Conservation (phyloP, 2,329 filamentous ascomycete genomes). For the Berkeleyomyces basicola region DNA sequence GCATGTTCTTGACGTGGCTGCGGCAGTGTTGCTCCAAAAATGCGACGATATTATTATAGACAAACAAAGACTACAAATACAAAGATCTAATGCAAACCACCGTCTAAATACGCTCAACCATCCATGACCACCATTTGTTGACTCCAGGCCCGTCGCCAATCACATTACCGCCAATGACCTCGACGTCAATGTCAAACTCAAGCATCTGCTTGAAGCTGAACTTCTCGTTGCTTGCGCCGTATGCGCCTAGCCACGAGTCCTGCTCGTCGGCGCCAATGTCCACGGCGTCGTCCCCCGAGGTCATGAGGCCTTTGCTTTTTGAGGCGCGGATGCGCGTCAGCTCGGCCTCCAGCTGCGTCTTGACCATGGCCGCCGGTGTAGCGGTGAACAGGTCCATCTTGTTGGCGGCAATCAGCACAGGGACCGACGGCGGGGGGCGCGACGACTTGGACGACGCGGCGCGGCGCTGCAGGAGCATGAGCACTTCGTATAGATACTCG, state of each 20-base stretch:
- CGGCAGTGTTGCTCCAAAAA: no score
- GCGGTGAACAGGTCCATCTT: slow-evolving; percentile 94
- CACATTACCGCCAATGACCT: slow-evolving; percentile 61
- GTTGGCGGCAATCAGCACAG: slow-evolving; percentile 77
- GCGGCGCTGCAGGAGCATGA: slow-evolving; percentile 67
- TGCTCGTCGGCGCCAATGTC: slow-evolving; percentile 49
- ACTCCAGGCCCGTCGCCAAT: slow-evolving; percentile 49
- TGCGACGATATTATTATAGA: background rate
- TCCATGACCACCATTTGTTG: slow-evolving; percentile 81
- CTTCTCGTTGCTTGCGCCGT: slow-evolving; percentile 42
- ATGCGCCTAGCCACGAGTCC: slow-evolving; percentile 72
- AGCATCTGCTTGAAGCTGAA: slow-evolving; percentile 73
- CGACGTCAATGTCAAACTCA: slow-evolving; percentile 65
- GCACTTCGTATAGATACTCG: slow-evolving; percentile 72
- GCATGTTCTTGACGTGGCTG: background rate
- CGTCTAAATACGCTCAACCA: slow-evolving; percentile 47
- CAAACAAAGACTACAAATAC: background rate
- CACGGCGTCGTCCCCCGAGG: slow-evolving; percentile 57
- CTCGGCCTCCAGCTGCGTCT: slow-evolving; percentile 59
- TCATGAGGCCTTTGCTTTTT: slow-evolving; percentile 63
- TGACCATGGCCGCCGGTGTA: slow-evolving; percentile 61
- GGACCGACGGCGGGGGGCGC: slow-evolving; percentile 43
- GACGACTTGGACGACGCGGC: slow-evolving; percentile 29
- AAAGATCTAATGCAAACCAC: background rate
- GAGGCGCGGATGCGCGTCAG: slow-evolving; percentile 62